Base-by-base conservation (phyloP, 2,329 filamentous ascomycete species). In the Ophiostoma sp. region DNA sequence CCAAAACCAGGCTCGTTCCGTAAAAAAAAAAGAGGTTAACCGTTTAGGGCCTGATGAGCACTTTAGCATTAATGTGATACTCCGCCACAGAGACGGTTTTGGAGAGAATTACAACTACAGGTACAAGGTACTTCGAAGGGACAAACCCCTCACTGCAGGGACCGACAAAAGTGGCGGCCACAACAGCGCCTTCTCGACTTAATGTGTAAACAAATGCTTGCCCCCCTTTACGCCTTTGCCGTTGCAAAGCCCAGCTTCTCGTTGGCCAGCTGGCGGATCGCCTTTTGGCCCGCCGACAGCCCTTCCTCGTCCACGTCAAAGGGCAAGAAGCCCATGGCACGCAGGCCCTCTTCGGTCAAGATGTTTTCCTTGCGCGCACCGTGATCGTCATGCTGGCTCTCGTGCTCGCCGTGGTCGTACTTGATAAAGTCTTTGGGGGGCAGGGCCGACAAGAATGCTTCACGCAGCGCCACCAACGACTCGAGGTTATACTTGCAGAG, bases 241-340 rank as follows among this genome's bases (percentile, higher is more conserved):
- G 19, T 28, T 11, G 36, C 39, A 45, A 42, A 66, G 2, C 39
- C 36, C 39, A 66, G 39, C 19, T 39, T 45, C 63, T 66, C 39
- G 63, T 66, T 66, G 63, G 63, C 39, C 63, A 66, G 63, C 63
- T 66, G 63, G 22, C 36, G 63, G 63, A 66, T 42, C 17, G 59
- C 36, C 31, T 39, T 36, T 50, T 68, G 64, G 42, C 64, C 64
- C 2, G 39, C 9, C 5, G 64, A 17, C 64, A 68, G 39, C 1
- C 64, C 64, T 3, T 28, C n/a, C 64, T 68, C 64, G n/a, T 68
- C 39, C n/a, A 17, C 9, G 42, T 48, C 64, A 68, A 68, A 68
- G 3, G 64, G 64, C 42, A 42, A 11, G 22, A 68, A 31, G 25
- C 64, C 64, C 64, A 68, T 68, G 64, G 64, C 39, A 12, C 64